Base-by-base conservation (phyloP, 495 filamentous ascomycete genomes). In the Xylaria flabelliformis region DNA sequence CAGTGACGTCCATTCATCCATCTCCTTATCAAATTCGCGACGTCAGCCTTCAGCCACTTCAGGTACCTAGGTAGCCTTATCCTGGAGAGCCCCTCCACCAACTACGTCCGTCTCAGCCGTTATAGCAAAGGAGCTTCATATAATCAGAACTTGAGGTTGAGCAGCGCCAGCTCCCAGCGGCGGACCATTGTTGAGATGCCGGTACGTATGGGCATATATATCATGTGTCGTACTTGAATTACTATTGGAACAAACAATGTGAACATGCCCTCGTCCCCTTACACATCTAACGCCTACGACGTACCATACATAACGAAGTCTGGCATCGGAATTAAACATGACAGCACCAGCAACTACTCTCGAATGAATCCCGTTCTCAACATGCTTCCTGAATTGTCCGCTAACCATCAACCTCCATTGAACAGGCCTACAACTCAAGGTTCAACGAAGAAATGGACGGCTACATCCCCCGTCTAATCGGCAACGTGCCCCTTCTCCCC, bases 401-500 rank as follows among this genome's bases (percentile, higher is more conserved):
- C 66, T 50, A 50, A 70, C 65, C 26, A 41, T 15, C 19, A 12
- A 10, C 41, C 53, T 4, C 9, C 26, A 46, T 56, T 39, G 9
- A 36, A 2, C 79, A 97, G 93, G 93, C 93, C 83, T 97, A 96
- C 86, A 94, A 96, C 86, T 95, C 92, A 79, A 90, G 95, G 86
- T 97, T 97, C 90, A 92, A 97, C 81, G 86, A 90, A 75, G 93
- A 95, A 81, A 89, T 81, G 8, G 58, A 39, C n/a, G n/a, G n/a
- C 75, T 79, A 77, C 76, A 76, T 79, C 64, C 80, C 78, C 2
- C 80, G 81, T 62, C 75, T 83, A 29, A 77, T 89, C 88, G 95
- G 95, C 76, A 97, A 97, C 87, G 93, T 98, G 82, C 93, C 96
- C 48, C 91, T 98, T 76, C 90, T 97, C 72, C 94, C 95, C 4